These are phyloP conservation scores for Pulicaria dysenterica DNA, from an alignment of 129 eudicot species.

Conservation along the genomic window DNA sequence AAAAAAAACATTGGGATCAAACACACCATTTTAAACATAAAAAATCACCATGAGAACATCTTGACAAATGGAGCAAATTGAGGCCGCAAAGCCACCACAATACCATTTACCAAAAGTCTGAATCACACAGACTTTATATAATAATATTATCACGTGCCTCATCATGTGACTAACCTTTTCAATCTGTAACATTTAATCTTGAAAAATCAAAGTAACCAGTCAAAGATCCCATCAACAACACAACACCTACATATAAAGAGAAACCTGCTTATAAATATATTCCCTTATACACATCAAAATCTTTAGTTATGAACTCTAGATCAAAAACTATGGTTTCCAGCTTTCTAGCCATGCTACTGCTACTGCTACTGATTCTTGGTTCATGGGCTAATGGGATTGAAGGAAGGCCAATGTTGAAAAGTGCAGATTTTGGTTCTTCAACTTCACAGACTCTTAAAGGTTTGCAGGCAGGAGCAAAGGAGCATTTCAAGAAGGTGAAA, in stretches of 20 bases:
- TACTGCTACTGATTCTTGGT: conserved; percentile 22
- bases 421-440: conserved; percentile 27
- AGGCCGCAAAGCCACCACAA: conserved; percentile 23
- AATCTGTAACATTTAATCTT: conserved; percentile 42
- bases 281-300: conserved; percentile 29
- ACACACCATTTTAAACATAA: background rate
- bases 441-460: conserved; percentile 47
- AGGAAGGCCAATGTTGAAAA: conserved; percentile 27
- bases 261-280: conserved; percentile 13
- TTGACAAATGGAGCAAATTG: conserved; percentile 17
- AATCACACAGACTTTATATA: conserved; percentile 7
- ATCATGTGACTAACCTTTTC: conserved; percentile 52
- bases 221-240: conserved; percentile 66
- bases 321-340: conserved; percentile 31
- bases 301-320: conserved; percentile 48
- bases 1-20: background rate
- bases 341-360: conserved; percentile 47
- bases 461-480: conserved; percentile 42
- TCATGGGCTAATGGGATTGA: conserved; percentile 38
- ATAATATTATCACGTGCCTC: conserved; percentile 48
- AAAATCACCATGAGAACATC: conserved; percentile 16
- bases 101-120: conserved; percentile 22
- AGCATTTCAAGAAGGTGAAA: conserved; percentile 52
- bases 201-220: conserved; percentile 41
- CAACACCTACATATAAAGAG: conserved; percentile 33